Base-by-base conservation (phyloP, 2,329 filamentous ascomycete species). In the Botryotinia calthae region DNA sequence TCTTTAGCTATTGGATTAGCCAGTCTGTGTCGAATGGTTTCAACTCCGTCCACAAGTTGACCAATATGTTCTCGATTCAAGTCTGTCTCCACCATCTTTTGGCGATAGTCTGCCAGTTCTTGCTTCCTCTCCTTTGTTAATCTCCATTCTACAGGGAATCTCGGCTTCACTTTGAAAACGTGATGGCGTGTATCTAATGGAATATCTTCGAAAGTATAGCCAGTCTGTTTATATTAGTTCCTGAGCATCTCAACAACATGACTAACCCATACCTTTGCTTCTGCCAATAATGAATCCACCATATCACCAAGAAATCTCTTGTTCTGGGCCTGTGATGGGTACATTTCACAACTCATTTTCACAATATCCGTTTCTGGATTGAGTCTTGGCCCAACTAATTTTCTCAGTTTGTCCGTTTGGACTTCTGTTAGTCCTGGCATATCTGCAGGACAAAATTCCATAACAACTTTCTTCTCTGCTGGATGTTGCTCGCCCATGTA, bases 401-500 rank as follows among this genome's bases (percentile, higher is more conserved):
- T 98, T 82, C 92, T 91, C 75, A 99, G 87, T 82, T 98, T 99
- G 80, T 87, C 82, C 75, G 87, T 86, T 83, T 98, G 93, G 54
- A 86, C 82, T 25, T 88, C 84, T 37, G 87, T 90, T 71, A 97
- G 87, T 74, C 87, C 84, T 28, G 85, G 85, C 74, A 98, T 84
- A 83, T 97, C 94, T 72, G 83, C 83, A 25, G 92, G 91, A 76
- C 87, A 89, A 83, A 98, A 97, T 81, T 98, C 93, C 72, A 98
- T 90, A 20, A 98, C 95, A 31, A 99, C 95, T 86, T 99, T 99
- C 81, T 90, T 91, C 83, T 94, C 90, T 4, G 95, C 94, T 0
- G 96, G 95, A 84, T 99, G 97, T 72, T 88, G 86, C 83, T 98
- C 96, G 79, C 95, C 95, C 87, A 99, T 91, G 84, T 98, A 98